Base-by-base conservation (phyloP, 148 eudicot genomes). In the Rhododendron williamsianum region DNA sequence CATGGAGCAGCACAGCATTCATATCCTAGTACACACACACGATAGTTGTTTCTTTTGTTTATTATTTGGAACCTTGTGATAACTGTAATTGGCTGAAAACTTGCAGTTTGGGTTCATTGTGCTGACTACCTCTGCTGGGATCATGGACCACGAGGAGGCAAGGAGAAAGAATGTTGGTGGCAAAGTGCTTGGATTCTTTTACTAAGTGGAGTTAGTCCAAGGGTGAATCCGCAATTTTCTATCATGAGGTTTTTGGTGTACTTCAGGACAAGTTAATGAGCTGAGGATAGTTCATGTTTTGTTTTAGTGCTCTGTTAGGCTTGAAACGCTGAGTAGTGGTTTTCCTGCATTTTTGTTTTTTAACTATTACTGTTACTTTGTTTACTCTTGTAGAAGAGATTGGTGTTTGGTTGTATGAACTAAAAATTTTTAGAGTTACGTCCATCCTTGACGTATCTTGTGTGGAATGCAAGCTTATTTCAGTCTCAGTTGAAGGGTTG, bases 121-220 rank as follows among this genome's bases (percentile, higher is more conserved):
- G 83, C 88, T 92, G 91, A 92, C 94, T 3, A 92, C 94, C 48
- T 92, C 94, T 72, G 94, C 94, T 82, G 94, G 94, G 52, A 92
- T 92, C 90, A 92, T 92, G 94, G 94, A 92, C 56, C 94, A 92
- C 7, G 94, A 92, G 78, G 94, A 92, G 92, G 94, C 94, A 8
- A 88, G 94, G 86, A 90, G 94, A 83, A 92, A 92, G 92, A 92
- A 92, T 79, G 93, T 92, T 12, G 94, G 94, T 89, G 94, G 94
- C 58, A 92, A 92, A 87, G 94, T 92, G 73, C 91, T 92, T 10
- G 94, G 94, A n/a, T 92, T 92, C 89, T 92, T 92, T 88, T 92
- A 92, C 86, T 92, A 90, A 89, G 83, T 9, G 13, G 74, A 21
- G 45, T 81, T 54, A 18, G 52, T 35, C 30, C 54, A 69, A 16